Conservation (phyloP, 331 rosid genomes). For the Arachis monticola region DNA sequence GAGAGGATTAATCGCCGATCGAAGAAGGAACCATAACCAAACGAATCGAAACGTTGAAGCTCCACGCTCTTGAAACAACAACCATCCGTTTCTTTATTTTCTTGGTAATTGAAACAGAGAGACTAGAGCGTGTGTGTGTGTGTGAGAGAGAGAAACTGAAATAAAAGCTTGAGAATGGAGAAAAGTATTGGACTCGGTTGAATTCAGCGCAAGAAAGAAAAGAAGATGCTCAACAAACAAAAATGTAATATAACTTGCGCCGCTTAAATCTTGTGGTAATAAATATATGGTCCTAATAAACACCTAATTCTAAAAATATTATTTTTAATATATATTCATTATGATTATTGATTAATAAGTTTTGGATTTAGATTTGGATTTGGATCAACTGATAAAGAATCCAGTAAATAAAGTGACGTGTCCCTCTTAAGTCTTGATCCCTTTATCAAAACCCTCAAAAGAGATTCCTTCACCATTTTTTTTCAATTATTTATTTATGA, state of each 20-base stretch:
- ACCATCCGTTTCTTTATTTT: neutral
- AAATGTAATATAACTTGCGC: neutral
- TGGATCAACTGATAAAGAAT: too few species aligned
- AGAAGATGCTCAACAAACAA: neutral
- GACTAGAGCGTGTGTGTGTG: neutral
- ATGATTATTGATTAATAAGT: too few species aligned
- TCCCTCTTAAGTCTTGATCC: too few species aligned
- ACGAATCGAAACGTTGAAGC: neutral
- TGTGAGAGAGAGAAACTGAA: too few species aligned
- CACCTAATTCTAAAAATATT: neutral
- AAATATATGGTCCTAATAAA: neutral
- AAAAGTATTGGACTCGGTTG: constrained; percentile 13
- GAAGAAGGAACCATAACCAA: constrained; percentile 14
- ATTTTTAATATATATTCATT: too few species aligned
- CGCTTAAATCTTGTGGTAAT: neutral
- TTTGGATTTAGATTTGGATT: too few species aligned
- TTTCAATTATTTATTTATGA: too few species aligned
- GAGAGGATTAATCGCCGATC: constrained; percentile 27
- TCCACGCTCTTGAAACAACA: neutral
- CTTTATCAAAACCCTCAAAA: too few species aligned
- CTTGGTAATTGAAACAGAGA: neutral
- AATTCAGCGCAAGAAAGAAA: neutral
- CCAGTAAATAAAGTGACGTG: too few species aligned
- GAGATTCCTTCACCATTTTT: too few species aligned
- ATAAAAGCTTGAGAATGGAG: neutral